Evolutionary conservation across 495 filamentous ascomycete species (phyloP).

Genomic region (Extremus antarcticus): DNA sequence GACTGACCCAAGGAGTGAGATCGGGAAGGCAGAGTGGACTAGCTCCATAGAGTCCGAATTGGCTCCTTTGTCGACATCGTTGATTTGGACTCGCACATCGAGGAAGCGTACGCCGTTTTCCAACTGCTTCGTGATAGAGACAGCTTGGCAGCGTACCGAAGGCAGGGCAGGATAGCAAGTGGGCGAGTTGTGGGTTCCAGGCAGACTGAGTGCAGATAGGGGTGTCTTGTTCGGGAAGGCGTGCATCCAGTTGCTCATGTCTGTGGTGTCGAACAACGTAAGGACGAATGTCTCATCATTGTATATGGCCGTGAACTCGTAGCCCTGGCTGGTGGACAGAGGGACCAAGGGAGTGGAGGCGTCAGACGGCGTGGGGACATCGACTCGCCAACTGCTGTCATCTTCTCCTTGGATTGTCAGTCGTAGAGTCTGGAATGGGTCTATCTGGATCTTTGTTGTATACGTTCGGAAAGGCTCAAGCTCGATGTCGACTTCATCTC

Average conservation of each 20-base stretch:
- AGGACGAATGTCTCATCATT: slow-evolving; percentile 52
- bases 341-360: slow-evolving; percentile 47
- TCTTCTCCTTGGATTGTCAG: slow-evolving; percentile 52
- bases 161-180: slow-evolving; percentile 75
- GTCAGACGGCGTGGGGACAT: slow-evolving; percentile 45
- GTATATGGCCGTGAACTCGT: slow-evolving; percentile 64
- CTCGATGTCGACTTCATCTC: slow-evolving; percentile 43
- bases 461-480: slow-evolving; percentile 48
- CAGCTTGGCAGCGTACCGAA: slow-evolving; percentile 87
- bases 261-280: slow-evolving; percentile 62
- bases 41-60: slow-evolving; percentile 49
- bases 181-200: slow-evolving; percentile 90
- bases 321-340: slow-evolving; percentile 38
- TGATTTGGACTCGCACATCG: slow-evolving; percentile 70
- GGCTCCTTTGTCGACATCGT: slow-evolving; percentile 40
- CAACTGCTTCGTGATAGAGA: slow-evolving; percentile 63
- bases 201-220: slow-evolving; percentile 75
- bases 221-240: slow-evolving; percentile 54
- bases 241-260: slow-evolving; percentile 72
- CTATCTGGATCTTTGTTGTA: slow-evolving; percentile 43
- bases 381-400: slow-evolving; percentile 46
- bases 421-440: slow-evolving; percentile 45
- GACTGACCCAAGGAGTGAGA: slow-evolving; percentile 50
- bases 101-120: slow-evolving; percentile 89
- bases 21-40: slow-evolving; percentile 72